Conservation (phyloP, 78 protist species). For the Polysphondylium violaceum region DNA sequence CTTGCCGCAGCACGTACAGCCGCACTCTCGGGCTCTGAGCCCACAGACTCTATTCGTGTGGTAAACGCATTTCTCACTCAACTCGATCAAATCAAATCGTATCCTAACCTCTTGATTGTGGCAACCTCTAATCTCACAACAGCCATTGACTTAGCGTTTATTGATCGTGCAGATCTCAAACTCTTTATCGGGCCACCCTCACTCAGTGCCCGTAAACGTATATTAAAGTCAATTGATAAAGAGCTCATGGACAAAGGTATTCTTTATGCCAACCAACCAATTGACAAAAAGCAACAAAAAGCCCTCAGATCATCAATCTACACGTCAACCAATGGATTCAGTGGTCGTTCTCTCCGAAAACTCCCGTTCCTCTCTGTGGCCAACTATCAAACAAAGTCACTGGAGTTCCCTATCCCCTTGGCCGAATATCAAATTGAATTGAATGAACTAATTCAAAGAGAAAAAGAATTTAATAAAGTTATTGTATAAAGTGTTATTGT, state of each 20-base stretch:
- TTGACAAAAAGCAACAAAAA: too few species aligned
- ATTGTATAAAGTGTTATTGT: too few species aligned
- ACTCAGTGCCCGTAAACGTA: constrained; percentile 54
- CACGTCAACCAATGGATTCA: constrained; percentile 30
- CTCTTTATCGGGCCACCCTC: constrained; percentile 94
- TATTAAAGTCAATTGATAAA: constrained; percentile 77
- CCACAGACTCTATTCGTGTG: constrained; percentile 97
- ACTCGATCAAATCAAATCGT: constrained; percentile 87
- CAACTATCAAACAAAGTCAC: too few species aligned
- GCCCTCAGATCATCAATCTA: too few species aligned
- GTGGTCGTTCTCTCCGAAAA: constrained; percentile 93
- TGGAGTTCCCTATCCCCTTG: too few species aligned
- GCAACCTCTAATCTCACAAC: constrained; percentile 95
- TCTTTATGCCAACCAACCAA: background rate
- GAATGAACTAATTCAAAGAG: constrained; percentile 15
- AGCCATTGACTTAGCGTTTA: constrained; percentile 91
- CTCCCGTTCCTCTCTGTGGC: too few species aligned
- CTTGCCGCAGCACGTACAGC: constrained; percentile 92
- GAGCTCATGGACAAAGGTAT: constrained; percentile 65
- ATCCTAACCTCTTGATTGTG: constrained; percentile 90
- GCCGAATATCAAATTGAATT: too few species aligned
- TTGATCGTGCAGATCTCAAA: constrained; percentile 97
- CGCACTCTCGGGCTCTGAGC: constrained; percentile 91
- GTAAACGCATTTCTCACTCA: constrained; percentile 99
- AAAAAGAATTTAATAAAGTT: too few species aligned